These are phyloP conservation scores for Podospora conica DNA, from an alignment of 495 filamentous ascomycete species.

Conservation along the genomic window DNA sequence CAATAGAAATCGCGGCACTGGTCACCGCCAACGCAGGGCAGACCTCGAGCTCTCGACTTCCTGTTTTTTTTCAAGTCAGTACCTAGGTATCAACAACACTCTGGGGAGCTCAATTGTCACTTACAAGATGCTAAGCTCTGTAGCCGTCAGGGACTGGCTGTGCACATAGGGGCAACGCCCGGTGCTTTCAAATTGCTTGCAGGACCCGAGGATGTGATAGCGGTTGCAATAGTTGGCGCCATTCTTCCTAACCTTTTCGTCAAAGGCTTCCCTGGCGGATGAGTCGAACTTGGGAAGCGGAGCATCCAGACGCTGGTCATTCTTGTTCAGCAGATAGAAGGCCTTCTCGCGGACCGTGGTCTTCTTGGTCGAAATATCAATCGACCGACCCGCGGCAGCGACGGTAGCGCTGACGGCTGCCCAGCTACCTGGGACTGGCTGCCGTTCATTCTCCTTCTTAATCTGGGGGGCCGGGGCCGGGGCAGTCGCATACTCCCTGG, in stretches of 20 bases:
- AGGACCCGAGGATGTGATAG: slow-evolving; percentile 27
- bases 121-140: slow-evolving; percentile 23
- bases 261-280: slow-evolving; percentile 15
- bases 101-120: no score
- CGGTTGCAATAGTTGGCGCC: slow-evolving; percentile 32
- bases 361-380: slow-evolving; percentile 20
- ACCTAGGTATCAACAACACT: no score
- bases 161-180: slow-evolving; percentile 30
- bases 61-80: no score
- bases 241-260: slow-evolving; percentile 21
- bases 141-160: slow-evolving; percentile 17
- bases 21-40: slow-evolving; percentile 17
- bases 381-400: slow-evolving; percentile 5
- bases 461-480: background rate
- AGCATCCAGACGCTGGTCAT: slow-evolving; percentile 31
- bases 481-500: background rate
- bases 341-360: slow-evolving; percentile 8
- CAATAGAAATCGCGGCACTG: slow-evolving; percentile 26
- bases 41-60: slow-evolving; percentile 23
- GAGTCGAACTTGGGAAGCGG: slow-evolving; percentile 20
- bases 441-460: background rate
- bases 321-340: slow-evolving; percentile 28
- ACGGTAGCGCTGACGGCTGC: slow-evolving; percentile 15
- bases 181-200: slow-evolving; percentile 14
- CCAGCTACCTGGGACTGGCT: slow-evolving; percentile 11